Evolutionary conservation across 2,329 filamentous ascomycete species (phyloP).

Genomic region (Chrysoporthe cubensis): DNA sequence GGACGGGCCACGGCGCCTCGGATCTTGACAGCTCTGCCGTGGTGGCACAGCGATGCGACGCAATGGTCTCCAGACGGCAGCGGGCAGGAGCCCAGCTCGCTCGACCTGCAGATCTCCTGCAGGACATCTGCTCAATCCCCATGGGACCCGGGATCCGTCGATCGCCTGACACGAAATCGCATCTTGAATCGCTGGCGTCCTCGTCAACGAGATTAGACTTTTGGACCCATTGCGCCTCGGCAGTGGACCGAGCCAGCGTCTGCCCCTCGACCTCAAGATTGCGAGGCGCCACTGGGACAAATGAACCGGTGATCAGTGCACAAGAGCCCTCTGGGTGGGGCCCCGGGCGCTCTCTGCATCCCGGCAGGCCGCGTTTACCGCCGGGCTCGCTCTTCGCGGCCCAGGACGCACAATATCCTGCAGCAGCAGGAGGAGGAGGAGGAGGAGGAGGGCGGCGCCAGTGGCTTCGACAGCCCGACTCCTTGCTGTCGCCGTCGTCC

Average conservation of each 20-base stretch:
- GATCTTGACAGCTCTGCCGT: not conserved
- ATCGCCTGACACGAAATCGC: not conserved
- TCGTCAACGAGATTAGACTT: slow-evolving; percentile 7
- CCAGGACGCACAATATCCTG: not conserved
- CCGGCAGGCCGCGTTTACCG: slow-evolving; percentile 19
- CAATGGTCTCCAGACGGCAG: not conserved
- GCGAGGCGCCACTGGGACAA: slow-evolving; percentile 9
- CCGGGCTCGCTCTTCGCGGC: slow-evolving; percentile 6
- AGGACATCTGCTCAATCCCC: slow-evolving; percentile 16
- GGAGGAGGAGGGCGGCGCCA: not conserved
- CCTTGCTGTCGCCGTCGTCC: not conserved
- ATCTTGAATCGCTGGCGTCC: not conserved
- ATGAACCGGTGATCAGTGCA: slow-evolving; percentile 28
- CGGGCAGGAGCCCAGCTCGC: not conserved
- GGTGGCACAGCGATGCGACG: not conserved
- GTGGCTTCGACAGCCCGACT: slow-evolving; percentile 3
- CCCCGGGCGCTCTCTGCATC: slow-evolving; percentile 1
- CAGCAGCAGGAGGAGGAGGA: not conserved
- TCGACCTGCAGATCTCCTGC: slow-evolving; percentile 17
- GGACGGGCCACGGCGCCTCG: slow-evolving; percentile 6
- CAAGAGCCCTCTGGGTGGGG: not conserved
- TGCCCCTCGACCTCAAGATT: slow-evolving; percentile 21
- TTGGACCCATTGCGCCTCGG: slow-evolving; percentile 20
- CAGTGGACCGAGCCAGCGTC: slow-evolving; percentile 21
- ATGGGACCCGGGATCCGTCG: slow-evolving; percentile 1